Conservation (phyloP, 2,329 filamentous ascomycete species). For the Talaromyces amestolkiae region DNA sequence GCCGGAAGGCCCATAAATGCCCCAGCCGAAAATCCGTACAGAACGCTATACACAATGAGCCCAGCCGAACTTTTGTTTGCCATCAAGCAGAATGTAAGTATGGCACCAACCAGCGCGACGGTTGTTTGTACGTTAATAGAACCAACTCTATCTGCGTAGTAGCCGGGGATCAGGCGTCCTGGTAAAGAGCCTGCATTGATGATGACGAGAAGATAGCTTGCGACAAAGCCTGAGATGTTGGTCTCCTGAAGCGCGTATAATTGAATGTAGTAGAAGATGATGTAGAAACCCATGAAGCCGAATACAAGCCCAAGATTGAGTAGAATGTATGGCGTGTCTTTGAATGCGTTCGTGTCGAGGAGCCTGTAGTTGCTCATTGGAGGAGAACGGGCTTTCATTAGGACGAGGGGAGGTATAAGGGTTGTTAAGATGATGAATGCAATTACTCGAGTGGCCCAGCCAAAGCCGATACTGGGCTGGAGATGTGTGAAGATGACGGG, state of each 20-base stretch:
- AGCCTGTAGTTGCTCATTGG: conserved; percentile 31
- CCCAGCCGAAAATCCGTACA: conserved; percentile 10
- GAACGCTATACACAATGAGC: conserved; percentile 1
- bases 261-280: conserved; percentile 42
- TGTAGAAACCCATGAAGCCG: conserved; percentile 49
- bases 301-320: conserved; percentile 41
- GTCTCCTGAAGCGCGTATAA: conserved; percentile 7
- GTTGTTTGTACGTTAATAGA: conserved; percentile 7
- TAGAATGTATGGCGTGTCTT: conserved; percentile 41
- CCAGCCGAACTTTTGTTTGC: conserved; percentile 5
- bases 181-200: conserved; percentile 8
- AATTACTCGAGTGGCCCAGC: conserved; percentile 57
- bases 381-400: conserved; percentile 41
- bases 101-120: not conserved
- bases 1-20: conserved; percentile 10
- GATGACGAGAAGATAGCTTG: conserved; percentile 7
- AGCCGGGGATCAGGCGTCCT: conserved; percentile 10
- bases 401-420: conserved; percentile 53
- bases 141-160: conserved; percentile 7
- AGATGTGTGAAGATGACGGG: conserved; percentile 62
- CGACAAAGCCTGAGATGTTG: not conserved
- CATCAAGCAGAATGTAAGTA: conserved; percentile 12
- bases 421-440: conserved; percentile 62
- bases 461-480: conserved; percentile 53
- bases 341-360: conserved; percentile 39